phyloP scores from a whole-genome alignment of 139 green algal genomes.

The Desmodesmus armatus region DNA sequence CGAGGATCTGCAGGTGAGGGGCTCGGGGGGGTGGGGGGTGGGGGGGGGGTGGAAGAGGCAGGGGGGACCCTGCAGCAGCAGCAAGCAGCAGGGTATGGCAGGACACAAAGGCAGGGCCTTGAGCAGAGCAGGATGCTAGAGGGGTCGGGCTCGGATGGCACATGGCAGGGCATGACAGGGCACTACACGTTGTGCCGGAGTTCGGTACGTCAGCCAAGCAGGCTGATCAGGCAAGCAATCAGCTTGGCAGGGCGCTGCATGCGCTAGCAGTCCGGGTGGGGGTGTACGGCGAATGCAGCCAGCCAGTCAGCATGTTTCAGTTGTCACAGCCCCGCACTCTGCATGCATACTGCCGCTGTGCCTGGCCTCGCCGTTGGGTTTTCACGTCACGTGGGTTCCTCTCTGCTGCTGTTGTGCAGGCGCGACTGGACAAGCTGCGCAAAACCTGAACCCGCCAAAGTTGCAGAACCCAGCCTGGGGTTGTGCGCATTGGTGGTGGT shows the following conservation, averaged over 20 bases:
- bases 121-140: background rate
- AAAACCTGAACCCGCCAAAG: conserved; percentile 60
- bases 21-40: too few species aligned
- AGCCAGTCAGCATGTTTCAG: too few species aligned
- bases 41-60: too few species aligned
- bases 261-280: too few species aligned
- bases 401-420: conserved; percentile 51
- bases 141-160: too few species aligned
- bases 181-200: too few species aligned
- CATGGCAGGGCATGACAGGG: too few species aligned
- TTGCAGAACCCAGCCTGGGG: too few species aligned
- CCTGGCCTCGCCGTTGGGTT: background rate
- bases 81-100: background rate
- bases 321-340: background rate
- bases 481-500: too few species aligned
- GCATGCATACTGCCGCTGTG: background rate
- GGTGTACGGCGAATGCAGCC: too few species aligned
- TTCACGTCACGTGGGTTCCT: background rate
- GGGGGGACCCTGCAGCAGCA: background rate
- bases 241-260: background rate
- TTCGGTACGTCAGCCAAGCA: too few species aligned
- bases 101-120: background rate
- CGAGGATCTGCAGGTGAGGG: conserved; percentile 76
- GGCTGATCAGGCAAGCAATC: too few species aligned
- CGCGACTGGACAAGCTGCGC: conserved; percentile 82